phyloP scores from a whole-genome alignment of 1,284 basidiomycete genomes.

The Cryptococcus hybrid region DNA sequence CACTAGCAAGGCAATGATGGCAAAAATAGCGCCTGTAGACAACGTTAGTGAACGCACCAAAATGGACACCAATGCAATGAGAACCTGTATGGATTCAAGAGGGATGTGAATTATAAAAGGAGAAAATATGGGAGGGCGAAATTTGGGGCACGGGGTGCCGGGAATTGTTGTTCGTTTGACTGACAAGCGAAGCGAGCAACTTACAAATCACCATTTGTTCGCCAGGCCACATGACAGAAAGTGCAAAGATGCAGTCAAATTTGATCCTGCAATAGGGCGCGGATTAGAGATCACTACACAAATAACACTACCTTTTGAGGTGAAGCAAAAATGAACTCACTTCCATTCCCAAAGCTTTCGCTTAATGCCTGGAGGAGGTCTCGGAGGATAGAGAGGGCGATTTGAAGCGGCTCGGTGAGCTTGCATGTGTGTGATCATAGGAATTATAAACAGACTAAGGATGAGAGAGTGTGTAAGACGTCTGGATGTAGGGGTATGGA shows the following conservation, averaged over 20 bases:
- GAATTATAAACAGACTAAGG: too few relatives aligned
- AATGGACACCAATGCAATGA: neutral
- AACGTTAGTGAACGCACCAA: neutral
- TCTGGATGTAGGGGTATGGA: too few relatives aligned
- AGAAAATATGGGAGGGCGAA: neutral
- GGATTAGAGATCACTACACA: neutral
- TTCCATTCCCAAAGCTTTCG: neutral
- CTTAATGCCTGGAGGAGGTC: neutral
- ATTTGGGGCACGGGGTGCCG: too few relatives aligned
- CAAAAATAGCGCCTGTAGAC: neutral
- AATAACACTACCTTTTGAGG: too few relatives aligned
- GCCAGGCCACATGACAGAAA: neutral
- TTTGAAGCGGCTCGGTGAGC: neutral
- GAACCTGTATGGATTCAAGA: neutral
- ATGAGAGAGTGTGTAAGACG: conserved; percentile 24
- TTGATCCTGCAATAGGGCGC: neutral
- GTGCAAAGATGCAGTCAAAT: neutral
- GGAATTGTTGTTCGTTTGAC: too few relatives aligned
- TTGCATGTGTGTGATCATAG: too few relatives aligned
- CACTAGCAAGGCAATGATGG: neutral
- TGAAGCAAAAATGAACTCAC: neutral
- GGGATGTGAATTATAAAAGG: too few relatives aligned
- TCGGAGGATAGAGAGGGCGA: neutral
- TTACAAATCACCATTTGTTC: neutral
- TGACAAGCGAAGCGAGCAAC: neutral